Evolutionary conservation across 495 filamentous ascomycete genomes (phyloP), one percentile per base, ranked within the genome.

Genomic region (Chaetomidium leptoderma): DNA sequence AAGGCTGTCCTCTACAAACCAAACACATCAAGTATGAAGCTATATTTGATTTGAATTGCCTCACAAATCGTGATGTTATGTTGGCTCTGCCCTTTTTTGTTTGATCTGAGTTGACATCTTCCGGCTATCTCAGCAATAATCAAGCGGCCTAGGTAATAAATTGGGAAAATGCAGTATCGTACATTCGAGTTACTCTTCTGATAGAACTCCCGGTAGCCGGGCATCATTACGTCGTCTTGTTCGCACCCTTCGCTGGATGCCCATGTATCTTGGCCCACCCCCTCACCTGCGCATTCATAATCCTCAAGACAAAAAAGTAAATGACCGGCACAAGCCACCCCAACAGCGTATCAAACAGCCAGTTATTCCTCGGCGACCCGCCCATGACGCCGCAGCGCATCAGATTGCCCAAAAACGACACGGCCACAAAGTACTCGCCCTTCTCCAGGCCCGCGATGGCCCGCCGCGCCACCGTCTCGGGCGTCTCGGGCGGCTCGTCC

Each of bases 361-460:
- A 81, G 44, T 73, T 84, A 51, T 86, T 83, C 63, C 83, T 72
- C 47, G 71, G 72, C 30, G 76, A 80, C 1, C 83, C 81, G n/a
- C 83, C 81, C 69, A 84, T 70, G 4, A 71, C 56, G 17, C 74
- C 74, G 37, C 78, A 84, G 54, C 86, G 81, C 83, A 97, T 86
- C 52, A 86, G 57, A 55, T 80, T 66, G 14, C 90, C 87, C 47
- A 89, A 61, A 29, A 85, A 83, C 53, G 81, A 85, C 17, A 88
- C 87, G 5, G 86, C 83, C 36, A 96, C 81, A 61, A 90, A 71
- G 69, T 89, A 88, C 21, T 92, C 78, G 0, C 93, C 95, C 30
- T 72, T 79, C 73, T 98, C 92, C 55, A 98, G 72, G 4, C 83
- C 87, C 30, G 66, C 69, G 21, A 98, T 81, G n/a, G 87, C 78